Evolutionary conservation across 306 rosid genomes (phyloP), one percentile per base, ranked within the genome.

Genomic region (Sphenostylis stenocarpa): DNA sequence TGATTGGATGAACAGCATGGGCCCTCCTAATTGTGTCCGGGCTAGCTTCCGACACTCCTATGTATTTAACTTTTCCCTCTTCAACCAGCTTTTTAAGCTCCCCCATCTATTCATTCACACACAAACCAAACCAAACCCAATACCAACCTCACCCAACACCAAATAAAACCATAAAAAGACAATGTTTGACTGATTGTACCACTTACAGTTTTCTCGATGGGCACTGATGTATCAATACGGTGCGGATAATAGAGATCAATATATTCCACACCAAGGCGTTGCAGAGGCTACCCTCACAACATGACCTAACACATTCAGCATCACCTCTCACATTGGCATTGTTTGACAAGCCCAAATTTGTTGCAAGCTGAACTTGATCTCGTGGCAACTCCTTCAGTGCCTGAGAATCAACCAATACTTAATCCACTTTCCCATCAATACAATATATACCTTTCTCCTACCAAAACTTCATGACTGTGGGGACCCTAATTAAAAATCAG

Each of bases 91-190:
- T 56, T 11, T 39, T 39, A 4, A 72, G 53, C 67, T 72, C 67
- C 7, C 80, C 84, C 38, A 57, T 57, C 64, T 57, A 26, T 57
- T 57, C 33, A 56, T 23, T 56, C 34, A 56, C 47, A 7, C 3
- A 38, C 47, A 41, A 41, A 11, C 47, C 45, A 53, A 53, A 7
- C 20, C 39, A 36, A 17, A 17, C 24, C 24, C 14, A 7, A 51
- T 19, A 51, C 12, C 26, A 51, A 19, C 57, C 23, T 51, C 57
- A 19, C 19, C 9, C 43, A 38, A 38, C 12, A 38, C 14, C 15
- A 23, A 55, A 23, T 23, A 53, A 20, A 9, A 53, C 15, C 21
- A 19, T 19, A 55, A 55, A 55, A 10, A 2, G 15, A 41, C 4
- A 11, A 41, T 13, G 4, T 41, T 12, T 41, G 33, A 55, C 8